Evolutionary conservation across 2,329 filamentous ascomycete species (phyloP).

Genomic region (Fusarium drepaniforme): DNA sequence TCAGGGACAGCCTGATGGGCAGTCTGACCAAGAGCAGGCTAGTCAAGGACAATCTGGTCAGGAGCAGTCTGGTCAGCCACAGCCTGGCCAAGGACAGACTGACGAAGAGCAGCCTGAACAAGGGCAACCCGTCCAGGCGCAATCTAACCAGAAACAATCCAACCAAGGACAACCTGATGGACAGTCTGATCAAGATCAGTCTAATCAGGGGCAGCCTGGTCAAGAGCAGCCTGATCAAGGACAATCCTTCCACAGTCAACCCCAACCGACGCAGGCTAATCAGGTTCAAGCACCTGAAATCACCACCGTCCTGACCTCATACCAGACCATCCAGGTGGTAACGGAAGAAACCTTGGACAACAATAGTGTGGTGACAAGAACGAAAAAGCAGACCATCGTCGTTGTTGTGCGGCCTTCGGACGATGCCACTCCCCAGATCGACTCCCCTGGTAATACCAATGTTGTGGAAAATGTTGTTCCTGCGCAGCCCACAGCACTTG

Average conservation of each 20-base stretch:
- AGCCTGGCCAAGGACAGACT: neutral
- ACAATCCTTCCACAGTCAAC: neutral
- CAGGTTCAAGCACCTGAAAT: neutral
- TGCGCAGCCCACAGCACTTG: neutral
- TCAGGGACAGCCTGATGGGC: neutral
- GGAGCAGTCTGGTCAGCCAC: neutral
- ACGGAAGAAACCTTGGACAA: constrained; percentile 18
- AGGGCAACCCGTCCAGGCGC: too few species aligned
- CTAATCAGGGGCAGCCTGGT: neutral
- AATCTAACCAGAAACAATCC: too few species aligned
- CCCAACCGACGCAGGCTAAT: neutral
- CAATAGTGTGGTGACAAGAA: constrained; percentile 20
- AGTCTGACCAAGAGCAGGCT: neutral
- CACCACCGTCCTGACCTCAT: constrained; percentile 29
- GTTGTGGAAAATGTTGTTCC: neutral
- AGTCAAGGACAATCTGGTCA: neutral
- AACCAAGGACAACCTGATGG: neutral
- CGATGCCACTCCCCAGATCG: too few species aligned
- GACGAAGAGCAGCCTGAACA: neutral
- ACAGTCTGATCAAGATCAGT: neutral
- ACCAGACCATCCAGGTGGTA: constrained; percentile 25
- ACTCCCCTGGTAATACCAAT: neutral
- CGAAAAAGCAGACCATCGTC: constrained; percentile 26
- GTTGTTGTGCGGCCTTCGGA: constrained; percentile 8
- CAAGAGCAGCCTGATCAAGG: neutral